Evolutionary conservation across 495 filamentous ascomycete species (phyloP), one percentile per base, ranked within the genome.

Genomic region (Aspergillus saccharolyticus): DNA sequence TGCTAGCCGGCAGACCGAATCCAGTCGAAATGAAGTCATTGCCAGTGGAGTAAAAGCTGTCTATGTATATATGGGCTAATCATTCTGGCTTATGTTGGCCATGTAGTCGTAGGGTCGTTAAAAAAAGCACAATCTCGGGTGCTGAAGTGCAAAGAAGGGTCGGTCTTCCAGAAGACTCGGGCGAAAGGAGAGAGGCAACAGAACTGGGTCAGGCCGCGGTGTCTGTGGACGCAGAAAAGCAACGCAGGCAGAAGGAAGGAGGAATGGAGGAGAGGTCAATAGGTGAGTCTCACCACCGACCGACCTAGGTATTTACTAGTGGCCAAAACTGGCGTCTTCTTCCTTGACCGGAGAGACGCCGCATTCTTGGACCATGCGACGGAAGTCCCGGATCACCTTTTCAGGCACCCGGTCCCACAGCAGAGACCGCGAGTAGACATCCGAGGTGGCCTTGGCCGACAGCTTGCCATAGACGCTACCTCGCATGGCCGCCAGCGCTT

Each of bases 391-490:
- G 52, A 98, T 92, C 46, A 97, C 89, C 66, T 98, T 91, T 60
- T 84, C 78, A 46, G 95, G 91, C 59, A 98, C 89, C 67, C 88
- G 86, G 65, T 96, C 91, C 91, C 91, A 97, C 63, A 98, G 86
- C 57, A 98, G 80, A 50, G 89, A 94, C 25, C 93, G 80, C 24
- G 90, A 94, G 74, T 97, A 96, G 44, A 97, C 89, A 64, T 96
- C 91, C 17, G 74, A 74, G 25, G 70, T 68, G 28, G 63, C 42
- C 25, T 66, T 64, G 25, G 53, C 58, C 24, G 72, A 66, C 47
- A 73, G 55, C 44, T 68, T 65, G 50, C 69, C 67, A 2, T 66
- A 66, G 25, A 89, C 87, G 39, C 83, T 89, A 68, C 74, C 80
- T 59, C 90, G 84, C 85, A 95, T 89, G 24, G 81, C 86, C 58